These are phyloP conservation scores for Xenosphaeropsis pyriputrescens DNA, from an alignment of 2,329 filamentous ascomycete species.

Conservation along the genomic window DNA sequence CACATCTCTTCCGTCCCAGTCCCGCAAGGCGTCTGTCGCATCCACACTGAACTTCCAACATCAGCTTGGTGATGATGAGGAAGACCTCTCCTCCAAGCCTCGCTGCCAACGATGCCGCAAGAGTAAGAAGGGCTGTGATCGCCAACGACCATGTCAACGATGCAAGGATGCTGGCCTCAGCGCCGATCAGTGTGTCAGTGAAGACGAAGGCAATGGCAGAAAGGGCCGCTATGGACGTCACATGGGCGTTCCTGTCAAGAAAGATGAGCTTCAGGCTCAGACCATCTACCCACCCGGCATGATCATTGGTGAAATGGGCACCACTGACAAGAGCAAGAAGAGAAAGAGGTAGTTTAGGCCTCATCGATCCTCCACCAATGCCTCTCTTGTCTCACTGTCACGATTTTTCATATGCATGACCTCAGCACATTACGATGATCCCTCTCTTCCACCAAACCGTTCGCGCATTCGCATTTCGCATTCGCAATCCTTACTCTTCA, in stretches of 20 bases:
- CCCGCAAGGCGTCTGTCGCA: conserved; percentile 61
- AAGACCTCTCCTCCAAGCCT: conserved; percentile 87
- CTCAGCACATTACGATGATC: background rate
- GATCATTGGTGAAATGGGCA: conserved; percentile 16
- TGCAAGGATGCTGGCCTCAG: conserved; percentile 94
- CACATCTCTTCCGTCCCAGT: conserved; percentile 50
- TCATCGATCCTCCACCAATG: background rate
- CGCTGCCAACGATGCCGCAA: conserved; percentile 97
- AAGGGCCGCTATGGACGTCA: conserved; percentile 79
- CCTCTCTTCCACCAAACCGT: background rate
- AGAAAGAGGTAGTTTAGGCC: conserved; percentile 40
- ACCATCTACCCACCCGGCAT: conserved; percentile 16
- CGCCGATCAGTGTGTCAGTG: conserved; percentile 87
- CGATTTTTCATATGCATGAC: background rate
- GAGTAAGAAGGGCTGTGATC: conserved; percentile 98
- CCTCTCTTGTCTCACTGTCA: background rate
- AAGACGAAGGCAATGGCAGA: conserved; percentile 93
- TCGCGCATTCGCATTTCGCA: too few relatives aligned
- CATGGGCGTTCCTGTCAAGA: conserved; percentile 52
- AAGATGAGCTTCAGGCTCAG: conserved; percentile 28
- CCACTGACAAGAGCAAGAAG: conserved; percentile 50
- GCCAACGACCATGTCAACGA: conserved; percentile 84
- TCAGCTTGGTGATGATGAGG: conserved; percentile 54
- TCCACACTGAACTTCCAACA: conserved; percentile 51
- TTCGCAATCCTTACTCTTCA: background rate